These are phyloP conservation scores for Magnaporthiopsis rhizophila DNA, from an alignment of 2,329 filamentous ascomycete species.

Conservation along the genomic window DNA sequence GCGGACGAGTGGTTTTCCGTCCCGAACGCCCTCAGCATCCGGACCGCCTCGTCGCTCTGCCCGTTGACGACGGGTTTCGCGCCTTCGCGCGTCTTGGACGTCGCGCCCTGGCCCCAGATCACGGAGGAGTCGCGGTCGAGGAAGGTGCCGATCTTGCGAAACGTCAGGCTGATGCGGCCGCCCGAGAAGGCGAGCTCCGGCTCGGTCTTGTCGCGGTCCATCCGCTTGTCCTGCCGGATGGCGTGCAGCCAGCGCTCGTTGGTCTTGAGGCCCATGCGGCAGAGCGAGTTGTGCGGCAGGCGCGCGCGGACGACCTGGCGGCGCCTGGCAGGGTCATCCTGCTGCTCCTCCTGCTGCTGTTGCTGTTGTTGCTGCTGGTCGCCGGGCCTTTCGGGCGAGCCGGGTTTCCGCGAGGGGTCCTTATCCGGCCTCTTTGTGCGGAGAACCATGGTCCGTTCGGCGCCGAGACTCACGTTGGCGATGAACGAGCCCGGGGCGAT, in stretches of 20 bases:
- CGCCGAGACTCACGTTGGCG: conserved; percentile 89
- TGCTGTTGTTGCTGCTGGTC: conserved; percentile 4
- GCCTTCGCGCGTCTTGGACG: conserved; percentile 50
- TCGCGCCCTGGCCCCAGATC: conserved; percentile 92
- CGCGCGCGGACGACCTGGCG: conserved; percentile 58
- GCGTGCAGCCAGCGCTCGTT: conserved; percentile 86
- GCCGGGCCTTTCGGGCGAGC: not conserved
- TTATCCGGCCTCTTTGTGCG: conserved; percentile 64
- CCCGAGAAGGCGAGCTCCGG: conserved; percentile 67
- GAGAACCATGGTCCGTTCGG: conserved; percentile 81
- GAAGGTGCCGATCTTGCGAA: conserved; percentile 83
- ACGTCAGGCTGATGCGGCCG: conserved; percentile 84
- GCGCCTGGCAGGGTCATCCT: conserved; percentile 30
- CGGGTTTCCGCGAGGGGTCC: conserved; percentile 22
- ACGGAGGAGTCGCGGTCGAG: conserved; percentile 51
- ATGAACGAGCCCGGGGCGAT: conserved; percentile 75
- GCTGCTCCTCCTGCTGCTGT: not conserved
- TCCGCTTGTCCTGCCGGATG: conserved; percentile 82
- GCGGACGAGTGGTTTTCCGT: conserved; percentile 68
- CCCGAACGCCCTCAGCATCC: conserved; percentile 72
- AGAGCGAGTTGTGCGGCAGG: conserved; percentile 84
- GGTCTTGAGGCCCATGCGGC: conserved; percentile 69
- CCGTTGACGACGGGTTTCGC: conserved; percentile 64
- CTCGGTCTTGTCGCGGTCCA: conserved; percentile 54
- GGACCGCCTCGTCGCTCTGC: conserved; percentile 54